phyloP scores from a whole-genome alignment of 352 stramenopile species.

The Peronospora destructor region DNA sequence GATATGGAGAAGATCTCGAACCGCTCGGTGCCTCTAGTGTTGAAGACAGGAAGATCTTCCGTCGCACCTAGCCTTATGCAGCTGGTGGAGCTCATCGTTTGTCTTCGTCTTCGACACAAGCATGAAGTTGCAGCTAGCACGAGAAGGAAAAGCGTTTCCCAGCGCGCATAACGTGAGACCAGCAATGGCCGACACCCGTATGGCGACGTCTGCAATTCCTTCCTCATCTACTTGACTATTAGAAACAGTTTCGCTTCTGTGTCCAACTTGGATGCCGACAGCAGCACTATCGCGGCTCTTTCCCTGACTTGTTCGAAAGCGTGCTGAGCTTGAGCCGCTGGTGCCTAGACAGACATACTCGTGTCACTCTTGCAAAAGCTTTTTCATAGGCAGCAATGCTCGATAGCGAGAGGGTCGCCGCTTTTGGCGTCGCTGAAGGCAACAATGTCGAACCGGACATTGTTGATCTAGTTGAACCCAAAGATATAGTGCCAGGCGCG shows the following conservation, averaged over 20 bases:
- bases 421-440: not conserved
- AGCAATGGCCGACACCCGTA: slow-evolving; percentile 4
- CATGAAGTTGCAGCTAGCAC: slow-evolving; percentile 11
- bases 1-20: slow-evolving; percentile 23
- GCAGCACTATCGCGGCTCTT: slow-evolving; percentile 4
- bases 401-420: not conserved
- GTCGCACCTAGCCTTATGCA: slow-evolving; percentile 12
- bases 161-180: slow-evolving; percentile 12
- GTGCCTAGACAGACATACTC: not conserved
- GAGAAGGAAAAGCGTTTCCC: slow-evolving; percentile 5
- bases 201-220: not conserved
- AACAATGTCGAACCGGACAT: not conserved
- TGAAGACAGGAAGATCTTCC: slow-evolving; percentile 19
- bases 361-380: not conserved
- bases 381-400: not conserved
- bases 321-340: slow-evolving; percentile 3
- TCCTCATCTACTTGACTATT: slow-evolving; percentile 6
- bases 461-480: not conserved
- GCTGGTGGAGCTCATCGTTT: slow-evolving; percentile 8
- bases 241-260: not conserved
- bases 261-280: not conserved
- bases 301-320: not conserved
- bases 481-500: not conserved
- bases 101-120: slow-evolving; percentile 6
- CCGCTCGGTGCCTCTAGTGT: slow-evolving; percentile 22